Conservation (phyloP, 1,284 basidiomycete species). For the Fomitopsis pinicola region DNA sequence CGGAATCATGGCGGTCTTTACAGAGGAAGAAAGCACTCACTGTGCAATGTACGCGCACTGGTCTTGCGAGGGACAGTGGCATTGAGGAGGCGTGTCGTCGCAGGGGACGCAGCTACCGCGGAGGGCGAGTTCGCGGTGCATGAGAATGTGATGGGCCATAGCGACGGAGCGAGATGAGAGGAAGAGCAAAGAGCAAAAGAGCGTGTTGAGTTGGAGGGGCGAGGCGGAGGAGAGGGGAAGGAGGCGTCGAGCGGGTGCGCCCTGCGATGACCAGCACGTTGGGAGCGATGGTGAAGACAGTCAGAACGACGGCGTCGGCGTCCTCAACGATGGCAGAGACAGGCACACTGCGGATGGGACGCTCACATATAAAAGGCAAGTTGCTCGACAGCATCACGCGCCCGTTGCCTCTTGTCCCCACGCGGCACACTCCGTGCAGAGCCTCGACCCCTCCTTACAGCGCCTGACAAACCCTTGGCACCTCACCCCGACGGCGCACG, state of each 20-base stretch:
- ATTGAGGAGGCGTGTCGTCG: constrained; percentile 36
- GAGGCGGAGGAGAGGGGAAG: constrained; percentile 7
- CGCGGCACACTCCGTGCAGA: background rate
- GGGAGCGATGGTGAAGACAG: constrained; percentile 21
- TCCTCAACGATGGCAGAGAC: constrained; percentile 9
- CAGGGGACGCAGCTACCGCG: constrained; percentile 27
- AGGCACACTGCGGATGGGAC: constrained; percentile 1
- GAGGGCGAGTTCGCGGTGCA: constrained; percentile 23
- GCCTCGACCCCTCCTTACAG: background rate
- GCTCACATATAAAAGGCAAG: constrained; percentile 4
- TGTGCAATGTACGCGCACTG: constrained; percentile 55
- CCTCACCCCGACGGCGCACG: background rate
- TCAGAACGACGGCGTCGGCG: constrained; percentile 17
- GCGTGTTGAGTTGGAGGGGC: constrained; percentile 26
- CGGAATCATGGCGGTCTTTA: constrained; percentile 9
- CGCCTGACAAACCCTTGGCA: background rate
- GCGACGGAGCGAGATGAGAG: constrained; percentile 10
- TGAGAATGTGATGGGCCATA: constrained; percentile 42
- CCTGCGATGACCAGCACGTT: constrained; percentile 31
- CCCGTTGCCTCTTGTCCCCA: background rate
- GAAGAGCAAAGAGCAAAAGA: constrained; percentile 21
- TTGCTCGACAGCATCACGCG: background rate
- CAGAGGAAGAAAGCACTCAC: constrained; percentile 32
- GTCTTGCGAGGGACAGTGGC: constrained; percentile 50
- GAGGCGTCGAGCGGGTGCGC: constrained; percentile 13